These are phyloP conservation scores for Kodamaea sagamina DNA, from an alignment of 805 yeast genomes.

Conservation along the genomic window DNA sequence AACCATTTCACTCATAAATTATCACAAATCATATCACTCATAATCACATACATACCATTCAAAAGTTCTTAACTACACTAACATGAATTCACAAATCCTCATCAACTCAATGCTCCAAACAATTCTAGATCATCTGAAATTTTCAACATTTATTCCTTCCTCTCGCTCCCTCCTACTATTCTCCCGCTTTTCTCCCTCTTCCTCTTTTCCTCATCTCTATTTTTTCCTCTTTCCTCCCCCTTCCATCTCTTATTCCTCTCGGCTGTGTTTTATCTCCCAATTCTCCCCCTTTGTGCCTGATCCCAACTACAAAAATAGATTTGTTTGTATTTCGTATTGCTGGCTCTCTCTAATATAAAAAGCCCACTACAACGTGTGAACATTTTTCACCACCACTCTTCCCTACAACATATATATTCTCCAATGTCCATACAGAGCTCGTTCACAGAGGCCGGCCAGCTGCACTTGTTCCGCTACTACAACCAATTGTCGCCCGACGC, in stretches of 20 bases:
- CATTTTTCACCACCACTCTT: constrained; percentile 1
- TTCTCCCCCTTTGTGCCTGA: constrained; percentile 7
- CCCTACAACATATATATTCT: not conserved
- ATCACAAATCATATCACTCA: too few relatives aligned
- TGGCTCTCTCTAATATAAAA: too few relatives aligned
- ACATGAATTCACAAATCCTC: too few relatives aligned
- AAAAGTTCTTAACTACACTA: too few relatives aligned
- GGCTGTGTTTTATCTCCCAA: constrained; percentile 4
- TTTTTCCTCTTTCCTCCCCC: not conserved
- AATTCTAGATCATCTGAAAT: not conserved
- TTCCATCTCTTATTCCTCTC: not conserved
- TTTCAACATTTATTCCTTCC: too few relatives aligned
- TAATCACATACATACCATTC: too few relatives aligned
- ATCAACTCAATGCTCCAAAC: not conserved
- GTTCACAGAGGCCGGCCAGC: constrained; percentile 52
- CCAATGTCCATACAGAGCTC: constrained; percentile 23
- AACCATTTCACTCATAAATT: too few relatives aligned
- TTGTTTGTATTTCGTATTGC: constrained; percentile 6
- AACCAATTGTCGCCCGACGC: constrained; percentile 37
- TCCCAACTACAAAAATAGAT: constrained; percentile 5
- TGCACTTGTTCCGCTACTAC: constrained; percentile 53
- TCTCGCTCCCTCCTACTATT: not conserved
- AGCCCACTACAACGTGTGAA: constrained; percentile 3
- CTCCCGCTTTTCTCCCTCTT: not conserved
- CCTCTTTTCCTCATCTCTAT: not conserved